Base-by-base conservation (phyloP, 1,139 yeast species). In the Candida sp. region DNA sequence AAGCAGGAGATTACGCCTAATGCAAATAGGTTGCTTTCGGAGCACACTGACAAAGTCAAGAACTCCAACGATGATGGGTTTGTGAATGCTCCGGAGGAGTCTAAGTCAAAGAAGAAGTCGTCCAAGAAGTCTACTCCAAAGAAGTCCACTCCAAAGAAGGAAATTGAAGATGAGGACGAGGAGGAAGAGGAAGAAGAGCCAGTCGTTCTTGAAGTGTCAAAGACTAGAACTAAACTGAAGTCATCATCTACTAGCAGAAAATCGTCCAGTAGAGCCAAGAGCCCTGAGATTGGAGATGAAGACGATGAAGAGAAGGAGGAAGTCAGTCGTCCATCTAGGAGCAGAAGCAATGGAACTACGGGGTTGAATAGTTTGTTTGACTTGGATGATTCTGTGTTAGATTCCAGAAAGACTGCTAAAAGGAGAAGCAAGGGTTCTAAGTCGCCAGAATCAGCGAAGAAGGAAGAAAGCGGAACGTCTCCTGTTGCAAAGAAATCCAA, bases 1-100 rank as follows among this genome's bases (percentile, higher is more conserved):
- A 68, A 76, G 17, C 63, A 69, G 3, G 64, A 82, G n/a, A 72
- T 89, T 43, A 63, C 65, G 9, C 77, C 83, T 0, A 67, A 70
- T 9, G 70, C 82, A 2, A 59, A 62, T 0, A 55, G 62, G 39
- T 61, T 80, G 38, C 63, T 78, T 46, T 58, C 54, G 7, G 58
- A 56, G 9, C 57, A 56, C 49, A 54, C 56, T 17, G 35, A 47
- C 7, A 58, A 60, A 5, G 42, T 54, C 4, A 47, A 51, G 25
- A 66, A 62, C 42, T 60, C 64, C 8, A 64, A 62, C 39, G 70
- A 65, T 42, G 63, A 60, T 22, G 68, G 65, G 4, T 68, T 72
- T 33, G 38, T 55, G 3, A 47, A 50, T 32, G 53, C 50, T 3
- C n/a, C 25, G 3, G 37, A 35, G 4, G 17, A 32, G 25, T n/a